Percentiles rank a stretch among this genome's conserved stretches.
Evolutionary conservation across 345 rosid genomes (phyloP).

Genomic region (Noccaea bulbosa): DNA sequence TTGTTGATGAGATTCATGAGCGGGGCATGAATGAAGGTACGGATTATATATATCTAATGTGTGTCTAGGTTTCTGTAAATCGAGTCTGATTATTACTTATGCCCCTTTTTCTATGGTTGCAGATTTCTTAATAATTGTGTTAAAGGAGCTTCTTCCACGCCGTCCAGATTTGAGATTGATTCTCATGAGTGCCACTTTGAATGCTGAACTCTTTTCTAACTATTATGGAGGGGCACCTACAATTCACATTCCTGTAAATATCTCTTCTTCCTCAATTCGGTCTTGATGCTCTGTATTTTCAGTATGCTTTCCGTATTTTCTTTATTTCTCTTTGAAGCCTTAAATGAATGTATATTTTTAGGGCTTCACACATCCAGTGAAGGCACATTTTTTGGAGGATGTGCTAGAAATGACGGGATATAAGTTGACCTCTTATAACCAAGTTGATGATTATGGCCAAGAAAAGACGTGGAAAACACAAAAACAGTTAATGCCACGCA

Average conservation of each 20-base stretch:
- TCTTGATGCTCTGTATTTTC: constrained; percentile 28
- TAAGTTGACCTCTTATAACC: constrained; percentile 86
- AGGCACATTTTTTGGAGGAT: constrained; percentile 85
- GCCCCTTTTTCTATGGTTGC: constrained; percentile 36
- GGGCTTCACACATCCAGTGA: constrained; percentile 96
- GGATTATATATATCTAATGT: constrained; percentile 8
- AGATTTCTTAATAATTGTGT: constrained; percentile 94
- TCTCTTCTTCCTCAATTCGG: constrained; percentile 15
- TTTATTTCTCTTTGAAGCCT: constrained; percentile 9
- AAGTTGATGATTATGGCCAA: constrained; percentile 99
- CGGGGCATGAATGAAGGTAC: constrained; percentile 99
- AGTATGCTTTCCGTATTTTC: not conserved
- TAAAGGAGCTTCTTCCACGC: constrained; percentile 96
- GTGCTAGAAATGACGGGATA: constrained; percentile 86
- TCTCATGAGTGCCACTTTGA: constrained; percentile 98
- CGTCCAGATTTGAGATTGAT: constrained; percentile 92
- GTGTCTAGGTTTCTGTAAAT: constrained; percentile 18
- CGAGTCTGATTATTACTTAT: constrained; percentile 11
- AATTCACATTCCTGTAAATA: constrained; percentile 89
- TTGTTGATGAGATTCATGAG: constrained; percentile 99
- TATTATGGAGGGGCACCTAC: constrained; percentile 89
- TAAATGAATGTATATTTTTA: constrained; percentile 36
- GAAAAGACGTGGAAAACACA: constrained; percentile 97
- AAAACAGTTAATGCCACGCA: constrained; percentile 82
- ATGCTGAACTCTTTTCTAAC: constrained; percentile 93